Conservation (phyloP, 768 basidiomycete genomes). For the Kondoa subrosea region DNA sequence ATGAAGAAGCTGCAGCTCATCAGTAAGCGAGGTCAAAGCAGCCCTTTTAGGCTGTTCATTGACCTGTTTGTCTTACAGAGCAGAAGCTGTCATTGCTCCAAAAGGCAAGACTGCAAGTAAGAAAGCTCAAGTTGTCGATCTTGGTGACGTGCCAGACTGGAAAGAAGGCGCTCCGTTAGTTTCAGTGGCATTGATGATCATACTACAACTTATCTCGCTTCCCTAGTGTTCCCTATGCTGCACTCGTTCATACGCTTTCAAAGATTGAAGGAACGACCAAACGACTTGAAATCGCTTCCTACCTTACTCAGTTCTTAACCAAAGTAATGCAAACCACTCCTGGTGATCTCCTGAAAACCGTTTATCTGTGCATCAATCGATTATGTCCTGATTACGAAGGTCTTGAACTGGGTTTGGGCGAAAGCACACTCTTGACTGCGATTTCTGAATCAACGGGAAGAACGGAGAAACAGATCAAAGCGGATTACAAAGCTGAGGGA, state of each 20-base stretch:
- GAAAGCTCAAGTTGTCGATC: neutral
- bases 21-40: constrained; percentile 37
- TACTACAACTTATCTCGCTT: neutral
- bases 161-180: constrained; percentile 66
- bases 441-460: constrained; percentile 92
- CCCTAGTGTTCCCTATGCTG: constrained; percentile 84
- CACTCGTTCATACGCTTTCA: constrained; percentile 70
- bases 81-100: constrained; percentile 17
- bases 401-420: constrained; percentile 88
- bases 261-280: constrained; percentile 89
- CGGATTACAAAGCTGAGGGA: constrained; percentile 83
- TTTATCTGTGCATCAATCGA: constrained; percentile 92
- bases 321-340: constrained; percentile 77
- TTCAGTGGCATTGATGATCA: no score
- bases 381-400: constrained; percentile 93
- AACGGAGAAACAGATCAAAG: constrained; percentile 60
- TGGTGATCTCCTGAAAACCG: constrained; percentile 60
- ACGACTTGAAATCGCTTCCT: constrained; percentile 73
- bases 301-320: constrained; percentile 72
- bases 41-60: neutral
- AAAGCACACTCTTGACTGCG: constrained; percentile 81
- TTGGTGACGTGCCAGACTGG: constrained; percentile 36
- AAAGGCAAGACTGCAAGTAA: constrained; percentile 17
- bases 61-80: constrained; percentile 45
- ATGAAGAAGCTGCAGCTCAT: constrained; percentile 42